phyloP scores from a whole-genome alignment of 768 basidiomycete genomes.

The Myochromella boudieri region DNA sequence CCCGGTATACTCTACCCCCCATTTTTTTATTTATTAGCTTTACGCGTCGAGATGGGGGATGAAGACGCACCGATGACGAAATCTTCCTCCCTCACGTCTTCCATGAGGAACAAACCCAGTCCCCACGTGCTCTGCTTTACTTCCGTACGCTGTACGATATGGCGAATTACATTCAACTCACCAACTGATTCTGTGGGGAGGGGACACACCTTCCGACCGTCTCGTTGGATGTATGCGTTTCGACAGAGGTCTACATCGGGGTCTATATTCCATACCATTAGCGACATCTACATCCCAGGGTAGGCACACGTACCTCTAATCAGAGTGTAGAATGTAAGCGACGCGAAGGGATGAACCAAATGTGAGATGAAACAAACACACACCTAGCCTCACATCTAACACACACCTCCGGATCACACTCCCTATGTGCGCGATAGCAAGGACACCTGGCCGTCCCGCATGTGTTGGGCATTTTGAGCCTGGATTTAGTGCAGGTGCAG shows the following conservation, averaged over 20 bases:
- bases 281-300: no score
- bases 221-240: constrained; percentile 51
- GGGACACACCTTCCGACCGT: constrained; percentile 38
- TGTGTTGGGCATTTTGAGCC: constrained; percentile 15
- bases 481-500: constrained; percentile 45
- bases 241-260: constrained; percentile 37
- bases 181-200: background rate
- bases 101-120: constrained; percentile 51
- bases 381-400: constrained; percentile 48
- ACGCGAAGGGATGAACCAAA: no score
- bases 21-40: background rate
- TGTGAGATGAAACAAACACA: no score
- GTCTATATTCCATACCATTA: no score
- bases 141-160: constrained; percentile 40
- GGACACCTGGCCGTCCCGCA: constrained; percentile 48
- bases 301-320: constrained; percentile 23
- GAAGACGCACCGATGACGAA: constrained; percentile 44
- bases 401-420: constrained; percentile 74
- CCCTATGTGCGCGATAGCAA: constrained; percentile 49
- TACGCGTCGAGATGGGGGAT: background rate
- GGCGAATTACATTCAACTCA: no score
- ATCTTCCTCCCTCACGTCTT: constrained; percentile 43
- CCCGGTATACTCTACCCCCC: constrained; percentile 76
- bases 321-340: background rate
- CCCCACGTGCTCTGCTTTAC: constrained; percentile 49